Evolutionary conservation across 2,329 filamentous ascomycete species (phyloP), one percentile per base, ranked within the genome.

Genomic region (Amesomyces nigricolor): DNA sequence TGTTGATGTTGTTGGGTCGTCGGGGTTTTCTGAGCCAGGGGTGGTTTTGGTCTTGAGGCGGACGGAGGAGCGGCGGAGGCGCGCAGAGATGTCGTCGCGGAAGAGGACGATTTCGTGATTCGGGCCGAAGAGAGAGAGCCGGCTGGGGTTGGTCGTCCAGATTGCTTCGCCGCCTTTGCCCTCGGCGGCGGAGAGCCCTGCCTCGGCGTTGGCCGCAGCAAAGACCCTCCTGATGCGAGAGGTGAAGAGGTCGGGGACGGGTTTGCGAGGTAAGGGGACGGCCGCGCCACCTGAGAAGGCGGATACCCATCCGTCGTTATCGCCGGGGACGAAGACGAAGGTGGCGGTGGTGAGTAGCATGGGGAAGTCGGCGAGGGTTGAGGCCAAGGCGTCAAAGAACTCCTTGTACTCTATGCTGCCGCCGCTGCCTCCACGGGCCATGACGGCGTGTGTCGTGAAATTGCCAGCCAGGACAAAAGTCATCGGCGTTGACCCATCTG

Each of bases 401-500:
- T 97, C 94, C 74, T 97, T 97, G 75, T 96, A 97, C 72, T 95
- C 91, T 63, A 97, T 91, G 70, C 89, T 92, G 38, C 89, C 89
- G 19, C 87, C 85, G 43, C 81, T 86, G 38, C 83, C 86, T 26
- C 84, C 83, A 51, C 81, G 77, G 6, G 82, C 80, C 74, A 87
- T 83, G 61, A 86, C 79, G 30, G 83, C 81, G 51, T 85, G 76
- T 53, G 78, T 75, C 16, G 81, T 79, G 64, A 99, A 97, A 70
- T 94, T 95, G 38, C 94, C 94, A 46, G 89, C 83, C 6, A 99
- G 72, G 44, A 96, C 76, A 65, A 97, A 92, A 1, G 84, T 80
- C 65, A 95, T 78, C 0, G 94, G 92, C 1, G 83, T 81, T 16
- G 83, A 76, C 50, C 81, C 77, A 62, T 83, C 75, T 16, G 82